Percentiles rank a stretch among this genome's conserved stretches.
These are phyloP conservation scores for Floccularia luteovirens DNA, from an alignment of 768 basidiomycete species.

Conservation along the genomic window DNA sequence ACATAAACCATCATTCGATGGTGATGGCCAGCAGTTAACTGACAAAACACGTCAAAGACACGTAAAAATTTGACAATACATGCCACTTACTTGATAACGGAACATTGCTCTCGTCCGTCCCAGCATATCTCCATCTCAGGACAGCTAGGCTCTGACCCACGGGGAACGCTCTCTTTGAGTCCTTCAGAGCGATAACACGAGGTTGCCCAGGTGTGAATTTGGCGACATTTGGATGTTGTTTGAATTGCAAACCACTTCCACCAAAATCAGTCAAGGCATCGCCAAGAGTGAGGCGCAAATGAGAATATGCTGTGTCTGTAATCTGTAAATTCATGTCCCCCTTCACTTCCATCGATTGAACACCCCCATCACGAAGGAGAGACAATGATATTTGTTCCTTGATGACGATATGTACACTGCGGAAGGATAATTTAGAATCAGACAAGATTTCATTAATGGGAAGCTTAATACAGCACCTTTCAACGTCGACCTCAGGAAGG, in stretches of 20 bases:
- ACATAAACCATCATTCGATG: slow-evolving; percentile 84
- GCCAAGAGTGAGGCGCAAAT: slow-evolving; percentile 61
- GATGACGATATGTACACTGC: slow-evolving; percentile 79
- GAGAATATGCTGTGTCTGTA: slow-evolving; percentile 63
- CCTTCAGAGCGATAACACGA: slow-evolving; percentile 75
- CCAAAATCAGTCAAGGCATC: slow-evolving; percentile 50
- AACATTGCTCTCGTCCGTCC: slow-evolving; percentile 86
- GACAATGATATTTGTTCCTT: slow-evolving; percentile 79
- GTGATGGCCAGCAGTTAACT: slow-evolving; percentile 98
- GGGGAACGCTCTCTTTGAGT: slow-evolving; percentile 76
- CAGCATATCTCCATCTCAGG: slow-evolving; percentile 86
- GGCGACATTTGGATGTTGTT: slow-evolving; percentile 92
- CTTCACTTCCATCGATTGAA: slow-evolving; percentile 85
- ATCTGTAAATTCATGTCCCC: slow-evolving; percentile 94
- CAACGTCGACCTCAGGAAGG: slow-evolving; percentile 65
- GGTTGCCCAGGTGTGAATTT: slow-evolving; percentile 67
- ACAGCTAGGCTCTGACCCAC: slow-evolving; percentile 83
- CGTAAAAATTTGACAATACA: background rate
- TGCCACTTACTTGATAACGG: slow-evolving; percentile 76
- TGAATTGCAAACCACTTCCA: slow-evolving; percentile 77
- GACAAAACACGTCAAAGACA: slow-evolving; percentile 1
- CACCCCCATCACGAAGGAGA: slow-evolving; percentile 84
- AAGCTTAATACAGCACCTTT: slow-evolving; percentile 49
- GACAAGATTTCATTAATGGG: background rate
- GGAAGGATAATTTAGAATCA: slow-evolving; percentile 3